Evolutionary conservation across 2,329 filamentous ascomycete genomes (phyloP), one percentile per base, ranked within the genome.

Genomic region (Didymella arachidicola): DNA sequence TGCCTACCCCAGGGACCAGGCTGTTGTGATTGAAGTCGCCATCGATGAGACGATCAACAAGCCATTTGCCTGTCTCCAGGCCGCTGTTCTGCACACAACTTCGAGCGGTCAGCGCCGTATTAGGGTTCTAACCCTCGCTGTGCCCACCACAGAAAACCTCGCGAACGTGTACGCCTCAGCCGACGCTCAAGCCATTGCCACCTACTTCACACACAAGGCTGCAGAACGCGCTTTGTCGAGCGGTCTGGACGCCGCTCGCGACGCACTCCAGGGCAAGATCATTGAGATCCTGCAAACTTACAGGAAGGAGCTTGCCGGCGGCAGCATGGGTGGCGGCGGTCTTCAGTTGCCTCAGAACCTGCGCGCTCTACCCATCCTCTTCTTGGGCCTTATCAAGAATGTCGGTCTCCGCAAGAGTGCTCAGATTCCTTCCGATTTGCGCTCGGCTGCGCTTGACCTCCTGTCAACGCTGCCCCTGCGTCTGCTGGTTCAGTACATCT

Each of bases 31-130:
- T 19, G 95, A 99, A 78, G 96, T 99, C 54, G 93, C 95, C 14
- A 98, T 99, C 66, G 95, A 99, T 70, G 95, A 99, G 81, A 95
- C 87, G 34, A 83, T 99, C 61, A 91, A 89, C 45, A 97, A 96
- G 82, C 92, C 92, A 43, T 89, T 96, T 63, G 89, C 97, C 44
- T 98, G 93, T 78, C 62, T 75, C 7, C 72, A 99, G 79, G 90
- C 93, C 14, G 95, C 95, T 50, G 94, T 99, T 10, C 85, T 99
- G 30, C 95, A 99, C 78, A 99, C 95, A 1, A 99, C 93, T 1
- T 97, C 94, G 82, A 98, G 98, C 72, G 95, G 95, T 50, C 95
- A 99, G 81, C 87, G 95, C 70, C 88, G 95, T 56, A 99, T 99
- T 69, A 87, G 95, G 64, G 95, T 99, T 44, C 85, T 98, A 84